Conservation (phyloP, 2,329 filamentous ascomycete genomes). For the Penicillium sp. region DNA sequence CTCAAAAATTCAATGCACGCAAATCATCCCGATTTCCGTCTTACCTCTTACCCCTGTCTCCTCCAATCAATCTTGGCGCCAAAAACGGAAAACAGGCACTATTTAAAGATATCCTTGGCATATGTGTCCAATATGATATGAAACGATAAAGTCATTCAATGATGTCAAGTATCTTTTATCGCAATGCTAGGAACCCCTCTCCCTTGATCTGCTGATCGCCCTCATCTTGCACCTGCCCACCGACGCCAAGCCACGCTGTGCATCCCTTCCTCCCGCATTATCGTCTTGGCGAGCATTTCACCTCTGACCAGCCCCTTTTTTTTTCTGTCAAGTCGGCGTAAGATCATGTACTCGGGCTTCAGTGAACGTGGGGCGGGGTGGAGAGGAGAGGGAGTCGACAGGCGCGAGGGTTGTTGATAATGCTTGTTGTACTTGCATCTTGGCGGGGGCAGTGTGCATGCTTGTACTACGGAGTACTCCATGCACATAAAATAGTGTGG, state of each 20-base stretch:
- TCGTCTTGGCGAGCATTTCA: slow-evolving; percentile 23
- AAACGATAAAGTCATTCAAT: slow-evolving; percentile 7
- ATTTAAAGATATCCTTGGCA: slow-evolving; percentile 5
- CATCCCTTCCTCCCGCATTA: slow-evolving; percentile 30
- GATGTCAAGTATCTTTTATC: slow-evolving; percentile 2
- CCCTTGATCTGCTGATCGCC: slow-evolving; percentile 18
- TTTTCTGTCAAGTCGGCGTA: neutral
- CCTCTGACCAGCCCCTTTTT: slow-evolving; percentile 8
- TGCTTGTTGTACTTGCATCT: slow-evolving; percentile 11
- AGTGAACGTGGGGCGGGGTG: slow-evolving; percentile 13
- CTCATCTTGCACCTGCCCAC: slow-evolving; percentile 6
- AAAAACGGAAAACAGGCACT: neutral
- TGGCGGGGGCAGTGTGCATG: slow-evolving; percentile 20
- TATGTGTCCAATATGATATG: neutral
- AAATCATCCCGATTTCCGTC: slow-evolving; percentile 2
- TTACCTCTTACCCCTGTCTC: neutral
- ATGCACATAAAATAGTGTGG: neutral
- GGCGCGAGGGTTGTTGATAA: slow-evolving; percentile 14
- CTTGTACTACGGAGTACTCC: neutral
- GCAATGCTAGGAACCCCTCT: neutral
- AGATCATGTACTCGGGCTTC: neutral
- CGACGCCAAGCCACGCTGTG: slow-evolving; percentile 27
- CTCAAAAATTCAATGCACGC: slow-evolving; percentile 2
- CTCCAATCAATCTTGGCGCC: slow-evolving; percentile 2
- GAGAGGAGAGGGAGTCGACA: slow-evolving; percentile 4